These are phyloP conservation scores for Suhomyces kunorum DNA, from an alignment of 1,139 yeast genomes.

Conservation along the genomic window DNA sequence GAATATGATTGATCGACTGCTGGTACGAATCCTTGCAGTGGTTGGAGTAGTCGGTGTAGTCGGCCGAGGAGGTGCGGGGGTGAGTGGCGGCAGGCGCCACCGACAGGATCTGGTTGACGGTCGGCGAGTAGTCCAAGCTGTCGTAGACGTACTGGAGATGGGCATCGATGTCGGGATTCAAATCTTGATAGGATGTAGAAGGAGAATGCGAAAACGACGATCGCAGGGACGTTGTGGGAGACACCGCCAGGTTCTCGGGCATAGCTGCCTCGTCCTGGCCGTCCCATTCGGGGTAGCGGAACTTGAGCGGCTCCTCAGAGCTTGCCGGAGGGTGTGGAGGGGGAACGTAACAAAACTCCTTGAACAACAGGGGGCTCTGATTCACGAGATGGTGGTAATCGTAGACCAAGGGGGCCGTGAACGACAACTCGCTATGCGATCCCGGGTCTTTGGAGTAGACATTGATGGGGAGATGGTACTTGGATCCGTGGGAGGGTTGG, in stretches of 20 bases:
- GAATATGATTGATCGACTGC: constrained; percentile 35
- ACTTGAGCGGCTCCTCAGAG: constrained; percentile 21
- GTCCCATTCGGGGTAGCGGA: constrained; percentile 29
- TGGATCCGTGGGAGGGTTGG: background rate
- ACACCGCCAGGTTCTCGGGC: constrained; percentile 6
- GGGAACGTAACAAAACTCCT: constrained; percentile 37
- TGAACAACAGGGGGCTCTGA: constrained; percentile 42
- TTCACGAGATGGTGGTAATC: constrained; percentile 46
- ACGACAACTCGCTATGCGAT: constrained; percentile 11
- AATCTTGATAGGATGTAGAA: constrained; percentile 5
- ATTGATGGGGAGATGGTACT: constrained; percentile 11
- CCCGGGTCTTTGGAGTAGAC: constrained; percentile 15
- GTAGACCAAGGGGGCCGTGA: constrained; percentile 47
- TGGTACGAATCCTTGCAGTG: constrained; percentile 20
- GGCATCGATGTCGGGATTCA: constrained; percentile 13
- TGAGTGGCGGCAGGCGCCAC: constrained; percentile 1
- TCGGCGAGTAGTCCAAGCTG: constrained; percentile 18
- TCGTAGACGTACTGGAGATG: constrained; percentile 19
- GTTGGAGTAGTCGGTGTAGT: constrained; percentile 11
- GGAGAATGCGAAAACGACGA: constrained; percentile 16
- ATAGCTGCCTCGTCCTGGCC: background rate
- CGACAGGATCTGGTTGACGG: constrained; percentile 5
- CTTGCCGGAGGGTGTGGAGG: constrained; percentile 20
- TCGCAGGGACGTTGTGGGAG: constrained; percentile 20
- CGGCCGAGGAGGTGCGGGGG: background rate